These are phyloP conservation scores for Penicillium sp. DNA, from an alignment of 2,329 filamentous ascomycete genomes.

Conservation along the genomic window DNA sequence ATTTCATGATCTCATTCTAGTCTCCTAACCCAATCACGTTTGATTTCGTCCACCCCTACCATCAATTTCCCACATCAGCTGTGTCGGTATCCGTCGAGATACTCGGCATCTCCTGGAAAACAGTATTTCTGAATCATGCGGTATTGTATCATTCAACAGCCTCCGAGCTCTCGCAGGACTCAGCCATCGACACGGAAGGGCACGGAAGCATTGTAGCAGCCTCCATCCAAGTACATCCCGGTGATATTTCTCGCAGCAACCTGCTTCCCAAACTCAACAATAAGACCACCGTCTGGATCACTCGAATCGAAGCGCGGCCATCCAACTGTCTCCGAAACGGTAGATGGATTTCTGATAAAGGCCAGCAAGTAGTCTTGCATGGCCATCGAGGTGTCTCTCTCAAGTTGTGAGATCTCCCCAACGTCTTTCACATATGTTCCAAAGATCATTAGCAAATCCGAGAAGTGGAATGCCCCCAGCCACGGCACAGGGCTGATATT, in stretches of 20 bases:
- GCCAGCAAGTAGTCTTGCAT: conserved; percentile 24
- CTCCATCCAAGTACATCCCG: conserved; percentile 5
- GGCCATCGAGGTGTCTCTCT: conserved; percentile 12
- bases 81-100: background rate
- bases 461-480: conserved; percentile 41
- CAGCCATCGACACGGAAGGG: conserved; percentile 2
- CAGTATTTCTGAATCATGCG: too few relatives aligned
- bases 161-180: background rate
- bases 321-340: background rate
- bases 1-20: too few relatives aligned
- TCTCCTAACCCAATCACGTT: too few relatives aligned
- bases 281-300: conserved; percentile 7
- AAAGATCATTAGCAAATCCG: conserved; percentile 21
- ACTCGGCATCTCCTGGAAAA: too few relatives aligned
- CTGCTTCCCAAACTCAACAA: conserved; percentile 8
- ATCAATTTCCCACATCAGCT: too few relatives aligned
- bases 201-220: conserved; percentile 4
- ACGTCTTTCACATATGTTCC: conserved; percentile 14
- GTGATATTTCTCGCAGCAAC: conserved; percentile 1
- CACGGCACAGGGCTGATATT: conserved; percentile 37
- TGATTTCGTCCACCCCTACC: too few relatives aligned
- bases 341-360: conserved; percentile 17
- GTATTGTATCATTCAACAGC: too few relatives aligned
- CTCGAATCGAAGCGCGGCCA: conserved; percentile 19
- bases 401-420: conserved; percentile 10